Evolutionary conservation across 1,139 yeast species (phyloP).

Genomic region (Kluyveromyces marxianus): DNA sequence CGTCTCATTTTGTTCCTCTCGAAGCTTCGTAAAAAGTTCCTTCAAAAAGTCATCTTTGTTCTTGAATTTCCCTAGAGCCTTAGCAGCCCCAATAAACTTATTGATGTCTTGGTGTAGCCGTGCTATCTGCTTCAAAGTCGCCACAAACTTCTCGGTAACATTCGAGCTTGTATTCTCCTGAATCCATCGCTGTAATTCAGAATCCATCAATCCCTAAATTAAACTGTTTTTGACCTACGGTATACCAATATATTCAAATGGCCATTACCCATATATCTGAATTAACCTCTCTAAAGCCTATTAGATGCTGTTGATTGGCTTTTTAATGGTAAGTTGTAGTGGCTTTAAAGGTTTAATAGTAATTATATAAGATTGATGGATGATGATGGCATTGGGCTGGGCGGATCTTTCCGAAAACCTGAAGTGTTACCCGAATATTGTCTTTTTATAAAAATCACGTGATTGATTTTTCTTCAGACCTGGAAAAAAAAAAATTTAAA

Average conservation of each 20-base stretch:
- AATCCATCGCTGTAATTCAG: conserved; percentile 12
- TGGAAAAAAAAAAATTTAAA: background rate
- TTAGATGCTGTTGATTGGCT: too few species aligned
- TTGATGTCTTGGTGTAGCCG: conserved; percentile 11
- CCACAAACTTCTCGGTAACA: conserved; percentile 20
- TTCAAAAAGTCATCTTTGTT: conserved; percentile 15
- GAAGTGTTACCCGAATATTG: too few species aligned
- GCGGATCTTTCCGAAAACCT: too few species aligned
- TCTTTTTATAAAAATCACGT: background rate
- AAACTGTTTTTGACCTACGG: background rate
- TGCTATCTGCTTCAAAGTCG: conserved; percentile 16
- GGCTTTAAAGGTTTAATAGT: too few species aligned
- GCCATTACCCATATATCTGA: too few species aligned
- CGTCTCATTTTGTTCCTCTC: background rate
- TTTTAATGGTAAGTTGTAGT: too few species aligned
- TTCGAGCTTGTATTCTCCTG: conserved; percentile 17
- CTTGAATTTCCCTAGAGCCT: conserved; percentile 23
- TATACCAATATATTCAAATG: background rate
- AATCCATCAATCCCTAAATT: conserved; percentile 7
- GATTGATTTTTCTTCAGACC: background rate
- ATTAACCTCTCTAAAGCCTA: too few species aligned
- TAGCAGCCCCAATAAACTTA: conserved; percentile 18
- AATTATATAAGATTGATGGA: too few species aligned
- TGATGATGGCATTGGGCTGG: too few species aligned
- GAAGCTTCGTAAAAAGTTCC: conserved; percentile 10